Evolutionary conservation across 805 yeast genomes (phyloP), one percentile per base, ranked within the genome.

Genomic region (Blastobotrys americana): DNA sequence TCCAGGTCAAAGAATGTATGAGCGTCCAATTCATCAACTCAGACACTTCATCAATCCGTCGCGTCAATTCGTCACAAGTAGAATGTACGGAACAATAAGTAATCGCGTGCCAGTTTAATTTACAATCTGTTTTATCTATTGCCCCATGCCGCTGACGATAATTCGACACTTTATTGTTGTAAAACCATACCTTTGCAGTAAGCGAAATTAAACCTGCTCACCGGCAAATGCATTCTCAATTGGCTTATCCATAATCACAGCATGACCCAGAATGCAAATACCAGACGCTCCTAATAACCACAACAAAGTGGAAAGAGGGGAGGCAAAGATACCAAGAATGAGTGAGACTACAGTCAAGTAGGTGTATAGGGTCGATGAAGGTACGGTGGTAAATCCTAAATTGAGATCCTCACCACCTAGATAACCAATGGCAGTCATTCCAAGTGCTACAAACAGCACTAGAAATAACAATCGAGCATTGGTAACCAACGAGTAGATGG

Each of bases 201-300:
- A n/a, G n/a, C n/a, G n/a, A n/a, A n/a, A n/a, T 42, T 56, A 63
- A 13, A 63, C 67, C 34, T 54, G 52, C 42, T 83, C 86, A 61
- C 87, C 96, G 60, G 88, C 93, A 60, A 90, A 93, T 16, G 90
- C 89, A 33, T 90, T 80, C 68, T 93, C 97, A 49, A 89, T 81
- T 17, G 98, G 98, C 68, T 90, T 93, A 61, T 93, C 97, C 77
- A 93, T 73, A 51, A 90, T 70, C 2, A 89, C 72, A 38, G 97
- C 98, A 65, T 93, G 98, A 2, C 87, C 74, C 39, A 88, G 68
- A 34, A 90, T 84, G 31, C 83, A 64, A 39, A 82, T 82, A 21
- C 82, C 82, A 34, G 93, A 81, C 13, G 95, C 84, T 55, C 95
- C 93, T 55, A 84, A 74, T 55, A 90, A 76, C 97, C 97, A 93